Evolutionary conservation across 257 asterid species (phyloP).

Genomic region (Fraxinus pennsylvanica): DNA sequence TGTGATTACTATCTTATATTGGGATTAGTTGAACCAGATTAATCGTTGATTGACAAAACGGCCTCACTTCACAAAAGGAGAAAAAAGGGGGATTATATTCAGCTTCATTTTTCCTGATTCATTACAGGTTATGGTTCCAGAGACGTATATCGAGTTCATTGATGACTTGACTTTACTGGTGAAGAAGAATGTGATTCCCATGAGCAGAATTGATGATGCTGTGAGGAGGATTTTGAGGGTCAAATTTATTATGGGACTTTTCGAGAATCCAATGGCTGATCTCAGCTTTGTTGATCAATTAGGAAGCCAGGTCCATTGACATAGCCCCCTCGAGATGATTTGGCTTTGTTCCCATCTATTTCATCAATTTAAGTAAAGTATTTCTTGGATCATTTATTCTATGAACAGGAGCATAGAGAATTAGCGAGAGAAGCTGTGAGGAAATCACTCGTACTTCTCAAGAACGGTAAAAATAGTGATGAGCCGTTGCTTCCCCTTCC

Average conservation of each 20-base stretch:
- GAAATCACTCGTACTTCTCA: slow-evolving; percentile 38
- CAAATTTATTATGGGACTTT: slow-evolving; percentile 37
- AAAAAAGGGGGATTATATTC: too few relatives aligned
- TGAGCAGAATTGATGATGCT: slow-evolving; percentile 49
- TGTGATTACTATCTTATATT: background rate
- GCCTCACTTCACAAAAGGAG: too few relatives aligned
- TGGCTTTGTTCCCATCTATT: background rate
- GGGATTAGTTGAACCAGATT: too few relatives aligned
- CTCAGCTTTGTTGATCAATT: slow-evolving; percentile 29
- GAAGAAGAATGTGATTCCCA: slow-evolving; percentile 36
- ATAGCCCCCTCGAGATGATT: background rate
- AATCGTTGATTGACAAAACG: too few relatives aligned
- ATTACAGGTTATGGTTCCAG: slow-evolving; percentile 36
- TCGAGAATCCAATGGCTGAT: slow-evolving; percentile 40
- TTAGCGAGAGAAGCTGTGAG: slow-evolving; percentile 38
- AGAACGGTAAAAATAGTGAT: slow-evolving; percentile 22
- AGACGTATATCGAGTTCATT: slow-evolving; percentile 28
- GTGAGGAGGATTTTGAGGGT: slow-evolving; percentile 41
- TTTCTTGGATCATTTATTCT: background rate
- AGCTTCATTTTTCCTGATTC: background rate
- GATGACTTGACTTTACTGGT: slow-evolving; percentile 33
- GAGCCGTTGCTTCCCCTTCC: slow-evolving; percentile 34
- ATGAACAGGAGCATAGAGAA: slow-evolving; percentile 32
- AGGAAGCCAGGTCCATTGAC: slow-evolving; percentile 27
- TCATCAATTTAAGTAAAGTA: background rate